Conservation (phyloP, 2,329 filamentous ascomycete genomes). For the Westerdykella sp. region DNA sequence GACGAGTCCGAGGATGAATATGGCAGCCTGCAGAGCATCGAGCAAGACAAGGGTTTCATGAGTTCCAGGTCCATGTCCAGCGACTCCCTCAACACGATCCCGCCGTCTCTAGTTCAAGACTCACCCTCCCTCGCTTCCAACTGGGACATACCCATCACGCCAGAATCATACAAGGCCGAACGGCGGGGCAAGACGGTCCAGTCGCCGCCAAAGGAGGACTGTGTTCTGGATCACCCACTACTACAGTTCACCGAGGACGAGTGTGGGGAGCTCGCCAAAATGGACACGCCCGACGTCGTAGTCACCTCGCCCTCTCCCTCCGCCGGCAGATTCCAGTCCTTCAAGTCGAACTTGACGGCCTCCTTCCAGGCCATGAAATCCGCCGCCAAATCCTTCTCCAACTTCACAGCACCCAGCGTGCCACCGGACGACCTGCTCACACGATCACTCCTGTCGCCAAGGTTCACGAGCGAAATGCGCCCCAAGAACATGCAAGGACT, state of each 20-base stretch:
- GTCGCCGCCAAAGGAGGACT: constrained; percentile 48
- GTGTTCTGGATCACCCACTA: constrained; percentile 53
- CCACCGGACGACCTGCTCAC: constrained; percentile 56
- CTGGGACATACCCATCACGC: constrained; percentile 33
- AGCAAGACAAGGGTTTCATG: constrained; percentile 36
- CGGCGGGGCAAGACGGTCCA: constrained; percentile 45
- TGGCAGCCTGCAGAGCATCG: constrained; percentile 40
- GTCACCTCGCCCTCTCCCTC: constrained; percentile 17
- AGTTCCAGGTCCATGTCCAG: constrained; percentile 49
- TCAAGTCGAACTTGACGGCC: constrained; percentile 59
- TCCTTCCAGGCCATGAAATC: constrained; percentile 57
- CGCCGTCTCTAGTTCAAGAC: constrained; percentile 41
- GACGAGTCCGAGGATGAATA: constrained; percentile 41
- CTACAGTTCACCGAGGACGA: constrained; percentile 37
- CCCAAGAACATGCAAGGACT: constrained; percentile 49
- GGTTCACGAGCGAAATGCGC: constrained; percentile 55
- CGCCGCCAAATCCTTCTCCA: constrained; percentile 56
- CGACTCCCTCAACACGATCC: constrained; percentile 50
- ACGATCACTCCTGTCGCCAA: constrained; percentile 53
- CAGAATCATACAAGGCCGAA: constrained; percentile 21
- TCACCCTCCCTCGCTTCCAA: constrained; percentile 44
- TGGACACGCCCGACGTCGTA: constrained; percentile 20
- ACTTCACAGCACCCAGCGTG: constrained; percentile 48
- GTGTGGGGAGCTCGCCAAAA: constrained; percentile 27
- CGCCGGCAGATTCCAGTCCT: constrained; percentile 41